These are phyloP conservation scores for Tolypocladium nubicola DNA, from an alignment of 2,329 filamentous ascomycete genomes.

Conservation along the genomic window DNA sequence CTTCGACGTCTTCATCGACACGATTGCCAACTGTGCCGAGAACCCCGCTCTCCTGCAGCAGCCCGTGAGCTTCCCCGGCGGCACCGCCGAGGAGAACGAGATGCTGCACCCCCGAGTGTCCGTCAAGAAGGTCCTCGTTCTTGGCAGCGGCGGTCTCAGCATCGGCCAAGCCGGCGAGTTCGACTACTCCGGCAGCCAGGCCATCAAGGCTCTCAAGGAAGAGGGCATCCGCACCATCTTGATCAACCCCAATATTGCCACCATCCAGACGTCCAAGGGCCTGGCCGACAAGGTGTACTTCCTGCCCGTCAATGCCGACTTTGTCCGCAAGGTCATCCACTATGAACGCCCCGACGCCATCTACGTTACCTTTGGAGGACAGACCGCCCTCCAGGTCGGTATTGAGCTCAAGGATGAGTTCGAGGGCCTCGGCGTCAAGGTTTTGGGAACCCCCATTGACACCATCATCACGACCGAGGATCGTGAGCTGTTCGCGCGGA, in stretches of 20 bases:
- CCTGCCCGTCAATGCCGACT: conserved; percentile 90
- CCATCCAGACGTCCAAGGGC: conserved; percentile 96
- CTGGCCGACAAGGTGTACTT: conserved; percentile 98
- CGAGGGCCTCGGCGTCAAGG: conserved; percentile 80
- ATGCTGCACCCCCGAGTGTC: conserved; percentile 65
- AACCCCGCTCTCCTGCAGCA: conserved; percentile 56
- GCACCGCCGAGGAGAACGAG: conserved; percentile 68
- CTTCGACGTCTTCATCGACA: conserved; percentile 91
- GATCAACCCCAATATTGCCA: conserved; percentile 99
- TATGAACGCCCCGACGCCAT: conserved; percentile 93
- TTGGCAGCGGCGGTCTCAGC: conserved; percentile 89
- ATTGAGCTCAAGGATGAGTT: conserved; percentile 98
- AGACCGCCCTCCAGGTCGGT: conserved; percentile 92
- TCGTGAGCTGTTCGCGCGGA: conserved; percentile 90
- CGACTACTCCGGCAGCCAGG: conserved; percentile 96
- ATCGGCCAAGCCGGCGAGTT: conserved; percentile 98
- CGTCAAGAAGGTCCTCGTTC: conserved; percentile 88
- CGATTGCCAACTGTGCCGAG: conserved; percentile 61
- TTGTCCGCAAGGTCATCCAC: conserved; percentile 93
- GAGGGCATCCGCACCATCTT: conserved; percentile 96
- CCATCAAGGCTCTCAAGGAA: conserved; percentile 96
- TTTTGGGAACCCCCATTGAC: conserved; percentile 91
- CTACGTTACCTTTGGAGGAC: conserved; percentile 94
- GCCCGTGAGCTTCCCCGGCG: conserved; percentile 81
- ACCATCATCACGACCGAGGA: conserved; percentile 99